Evolutionary conservation across 2,329 filamentous ascomycete genomes (phyloP), one percentile per base, ranked within the genome.

Genomic region (Nigrospora osmanthi): DNA sequence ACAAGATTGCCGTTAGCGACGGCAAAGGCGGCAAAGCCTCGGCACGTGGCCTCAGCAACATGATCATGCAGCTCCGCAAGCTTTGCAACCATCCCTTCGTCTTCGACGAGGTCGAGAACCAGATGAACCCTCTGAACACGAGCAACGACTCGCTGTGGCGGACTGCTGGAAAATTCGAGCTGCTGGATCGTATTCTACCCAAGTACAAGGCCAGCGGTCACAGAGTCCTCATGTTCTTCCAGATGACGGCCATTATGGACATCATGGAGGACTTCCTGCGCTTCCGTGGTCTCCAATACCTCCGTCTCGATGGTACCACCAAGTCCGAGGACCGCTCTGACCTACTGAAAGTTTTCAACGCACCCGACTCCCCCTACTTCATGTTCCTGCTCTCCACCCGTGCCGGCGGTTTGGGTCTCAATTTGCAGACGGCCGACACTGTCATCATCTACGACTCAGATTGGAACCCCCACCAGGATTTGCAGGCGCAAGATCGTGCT

Each of bases 191-290:
- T 42, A 76, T 98, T 49, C 66, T 98, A 51, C 93, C 93, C 39
- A 98, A 98, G 68, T 97, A 98, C 66, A 80, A 87, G 55, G 83
- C 78, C 3, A 90, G 88, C 1, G 89, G 89, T 14, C 93, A 98
- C 79, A 86, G 93, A 66, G 89, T 97, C 28, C 75, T 98, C 64
- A 97, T 98, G 87, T 98, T 98, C 78, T 98, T 98, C 76, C 93
- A 98, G 65, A 98, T 98, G 93, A 98, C 93, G 4, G 90, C 95
- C 50, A 98, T 98, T 62, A 98, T 98, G 93, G 95, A 98, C 68
- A 98, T 98, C 59, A 97, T 98, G 93, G 93, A 98, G 58, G 93
- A 98, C 63, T 98, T 95, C 64, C 69, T 98, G 50, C 85, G 91
- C 4, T 85, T 89, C 59, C 80, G 88, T 52, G 85, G 84, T 39